Evolutionary conservation across 169 alveolate species (phyloP).

Genomic region (Cryptosporidium felis): DNA sequence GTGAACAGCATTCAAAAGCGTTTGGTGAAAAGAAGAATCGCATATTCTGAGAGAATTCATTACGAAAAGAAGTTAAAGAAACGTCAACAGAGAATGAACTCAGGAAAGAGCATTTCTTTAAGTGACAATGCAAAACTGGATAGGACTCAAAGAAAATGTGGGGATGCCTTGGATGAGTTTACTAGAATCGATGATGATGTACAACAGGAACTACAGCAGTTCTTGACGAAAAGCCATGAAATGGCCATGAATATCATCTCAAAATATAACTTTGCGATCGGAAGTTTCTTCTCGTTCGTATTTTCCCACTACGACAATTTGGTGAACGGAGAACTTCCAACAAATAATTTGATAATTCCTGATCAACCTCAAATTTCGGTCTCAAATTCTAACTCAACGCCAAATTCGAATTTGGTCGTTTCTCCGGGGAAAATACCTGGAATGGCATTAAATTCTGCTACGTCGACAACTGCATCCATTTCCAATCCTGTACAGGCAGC

Average conservation of each 20-base stretch:
- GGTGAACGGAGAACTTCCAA: constrained; percentile 25
- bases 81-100: constrained; percentile 54
- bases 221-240: constrained; percentile 53
- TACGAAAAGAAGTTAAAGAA: constrained; percentile 55
- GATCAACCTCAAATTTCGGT: constrained; percentile 7
- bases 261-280: constrained; percentile 32
- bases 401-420: not conserved
- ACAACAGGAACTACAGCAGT: constrained; percentile 59
- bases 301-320: constrained; percentile 50
- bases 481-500: constrained; percentile 20
- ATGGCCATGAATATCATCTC: constrained; percentile 26
- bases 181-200: constrained; percentile 68
- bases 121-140: constrained; percentile 64
- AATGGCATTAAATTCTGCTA: not conserved
- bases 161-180: constrained; percentile 68
- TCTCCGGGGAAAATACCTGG: constrained; percentile 1
- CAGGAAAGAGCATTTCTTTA: constrained; percentile 35
- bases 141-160: constrained; percentile 65
- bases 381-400: not conserved
- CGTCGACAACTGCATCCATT: not conserved
- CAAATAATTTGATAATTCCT: constrained; percentile 50
- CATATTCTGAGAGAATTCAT: constrained; percentile 67
- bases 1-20: constrained; percentile 67
- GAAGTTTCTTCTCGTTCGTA: constrained; percentile 49
- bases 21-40: constrained; percentile 41